Conservation (phyloP, 140 eudicot species). For the Erigeron philadelphicus region DNA sequence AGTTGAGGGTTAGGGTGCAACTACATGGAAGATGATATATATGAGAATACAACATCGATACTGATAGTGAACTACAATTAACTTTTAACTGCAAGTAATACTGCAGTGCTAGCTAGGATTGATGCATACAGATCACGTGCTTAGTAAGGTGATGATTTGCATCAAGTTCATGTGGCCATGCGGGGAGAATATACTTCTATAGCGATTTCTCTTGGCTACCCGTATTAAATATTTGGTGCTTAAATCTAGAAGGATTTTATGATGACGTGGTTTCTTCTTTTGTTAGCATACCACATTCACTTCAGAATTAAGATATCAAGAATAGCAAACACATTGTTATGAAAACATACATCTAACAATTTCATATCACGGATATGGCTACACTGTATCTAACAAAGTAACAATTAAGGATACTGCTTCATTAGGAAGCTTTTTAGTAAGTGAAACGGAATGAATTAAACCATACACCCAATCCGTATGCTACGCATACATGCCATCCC, state of each 20-base stretch:
- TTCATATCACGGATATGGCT: not conserved
- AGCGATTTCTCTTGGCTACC: not conserved
- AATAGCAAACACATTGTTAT: not conserved
- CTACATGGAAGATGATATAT: too few relatives aligned
- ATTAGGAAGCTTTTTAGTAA: conserved; percentile 6
- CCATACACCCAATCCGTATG: not conserved
- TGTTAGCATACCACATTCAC: not conserved
- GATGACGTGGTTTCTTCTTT: not conserved
- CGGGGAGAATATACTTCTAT: not conserved
- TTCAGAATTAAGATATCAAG: not conserved
- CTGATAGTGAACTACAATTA: too few relatives aligned
- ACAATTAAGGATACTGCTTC: conserved; percentile 12
- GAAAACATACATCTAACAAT: not conserved
- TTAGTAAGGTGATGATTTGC: too few relatives aligned
- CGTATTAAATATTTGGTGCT: not conserved
- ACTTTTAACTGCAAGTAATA: too few relatives aligned
- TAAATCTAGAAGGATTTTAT: not conserved
- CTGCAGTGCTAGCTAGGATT: too few relatives aligned
- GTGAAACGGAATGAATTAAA: too few relatives aligned
- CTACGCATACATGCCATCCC: not conserved
- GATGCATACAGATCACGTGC: too few relatives aligned
- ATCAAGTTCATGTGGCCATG: too few relatives aligned
- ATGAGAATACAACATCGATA: too few relatives aligned
- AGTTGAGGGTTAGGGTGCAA: too few relatives aligned
- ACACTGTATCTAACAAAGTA: not conserved